Conservation (phyloP, 495 filamentous ascomycete species). For the Talaromyces thailandensis region DNA sequence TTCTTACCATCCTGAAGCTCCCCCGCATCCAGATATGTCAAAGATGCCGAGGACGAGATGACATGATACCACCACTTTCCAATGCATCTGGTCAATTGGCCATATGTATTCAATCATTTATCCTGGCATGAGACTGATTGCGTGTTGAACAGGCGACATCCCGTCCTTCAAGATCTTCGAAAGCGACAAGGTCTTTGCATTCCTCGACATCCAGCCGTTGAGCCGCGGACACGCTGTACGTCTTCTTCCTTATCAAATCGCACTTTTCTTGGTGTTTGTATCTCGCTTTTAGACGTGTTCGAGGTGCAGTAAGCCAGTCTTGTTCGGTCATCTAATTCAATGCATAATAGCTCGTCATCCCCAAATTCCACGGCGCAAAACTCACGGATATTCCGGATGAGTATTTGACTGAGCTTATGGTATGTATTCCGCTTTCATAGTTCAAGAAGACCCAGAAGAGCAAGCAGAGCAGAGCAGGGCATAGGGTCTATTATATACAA, state of each 20-base stretch:
- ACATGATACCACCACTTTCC: background rate
- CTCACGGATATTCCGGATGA: constrained; percentile 92
- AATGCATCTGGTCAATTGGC: background rate
- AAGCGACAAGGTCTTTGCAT: constrained; percentile 85
- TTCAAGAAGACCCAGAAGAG: constrained; percentile 1
- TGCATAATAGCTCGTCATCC: constrained; percentile 73
- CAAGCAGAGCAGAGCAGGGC: background rate
- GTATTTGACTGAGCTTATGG: constrained; percentile 70
- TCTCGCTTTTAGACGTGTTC: no score
- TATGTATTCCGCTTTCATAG: constrained; percentile 27
- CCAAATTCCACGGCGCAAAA: constrained; percentile 90
- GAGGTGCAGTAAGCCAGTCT: no score
- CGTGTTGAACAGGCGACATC: constrained; percentile 61
- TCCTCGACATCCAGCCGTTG: constrained; percentile 91
- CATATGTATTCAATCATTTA: background rate
- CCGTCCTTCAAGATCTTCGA: constrained; percentile 94
- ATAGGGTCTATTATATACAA: constrained; percentile 7
- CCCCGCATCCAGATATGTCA: background rate
- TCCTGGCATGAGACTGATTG: background rate
- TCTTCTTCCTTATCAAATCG: background rate
- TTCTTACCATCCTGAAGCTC: background rate
- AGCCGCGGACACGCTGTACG: constrained; percentile 73
- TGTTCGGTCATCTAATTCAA: no score
- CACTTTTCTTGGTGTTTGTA: no score
- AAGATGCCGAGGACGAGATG: background rate